Evolutionary conservation across 2,329 filamentous ascomycete species (phyloP).

Genomic region (Myriosclerotinia scirpicola): DNA sequence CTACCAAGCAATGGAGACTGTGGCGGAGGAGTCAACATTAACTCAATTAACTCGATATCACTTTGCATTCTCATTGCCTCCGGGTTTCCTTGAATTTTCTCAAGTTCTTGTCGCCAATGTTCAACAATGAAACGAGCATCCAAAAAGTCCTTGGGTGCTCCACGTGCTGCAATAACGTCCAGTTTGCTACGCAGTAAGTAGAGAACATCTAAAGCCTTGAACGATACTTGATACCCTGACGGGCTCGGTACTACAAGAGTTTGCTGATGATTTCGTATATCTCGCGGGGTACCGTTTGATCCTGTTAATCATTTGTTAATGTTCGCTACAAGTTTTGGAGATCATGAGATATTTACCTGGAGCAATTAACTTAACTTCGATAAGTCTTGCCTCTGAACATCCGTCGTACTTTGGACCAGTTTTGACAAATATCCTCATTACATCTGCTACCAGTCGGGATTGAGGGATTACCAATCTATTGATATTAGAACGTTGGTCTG

Average conservation of each 20-base stretch:
- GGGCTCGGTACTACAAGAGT: conserved; percentile 1
- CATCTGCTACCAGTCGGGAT: conserved; percentile 3
- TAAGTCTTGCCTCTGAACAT: conserved; percentile 7
- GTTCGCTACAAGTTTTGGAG: neutral
- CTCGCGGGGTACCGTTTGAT: conserved; percentile 8
- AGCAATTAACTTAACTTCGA: conserved; percentile 15
- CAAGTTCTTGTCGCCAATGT: conserved; percentile 11
- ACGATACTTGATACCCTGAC: neutral
- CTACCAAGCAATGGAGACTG: too few relatives aligned
- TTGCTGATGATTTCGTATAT: conserved; percentile 22
- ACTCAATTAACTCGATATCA: too few relatives aligned
- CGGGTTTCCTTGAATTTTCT: conserved; percentile 1
- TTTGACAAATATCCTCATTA: conserved; percentile 20
- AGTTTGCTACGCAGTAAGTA: conserved; percentile 19
- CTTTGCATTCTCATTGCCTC: neutral
- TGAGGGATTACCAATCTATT: conserved; percentile 18
- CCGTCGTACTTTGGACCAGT: conserved; percentile 12
- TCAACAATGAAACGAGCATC: conserved; percentile 13
- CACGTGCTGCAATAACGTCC: conserved; percentile 14
- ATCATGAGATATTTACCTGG: neutral
- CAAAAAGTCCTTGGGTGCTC: conserved; percentile 10
- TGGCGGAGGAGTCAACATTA: too few relatives aligned
- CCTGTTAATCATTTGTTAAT: neutral
- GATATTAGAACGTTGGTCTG: neutral
- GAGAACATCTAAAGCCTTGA: conserved; percentile 11